Conservation (phyloP, 768 basidiomycete species). For the Hygrophoropsis aurantiaca region DNA sequence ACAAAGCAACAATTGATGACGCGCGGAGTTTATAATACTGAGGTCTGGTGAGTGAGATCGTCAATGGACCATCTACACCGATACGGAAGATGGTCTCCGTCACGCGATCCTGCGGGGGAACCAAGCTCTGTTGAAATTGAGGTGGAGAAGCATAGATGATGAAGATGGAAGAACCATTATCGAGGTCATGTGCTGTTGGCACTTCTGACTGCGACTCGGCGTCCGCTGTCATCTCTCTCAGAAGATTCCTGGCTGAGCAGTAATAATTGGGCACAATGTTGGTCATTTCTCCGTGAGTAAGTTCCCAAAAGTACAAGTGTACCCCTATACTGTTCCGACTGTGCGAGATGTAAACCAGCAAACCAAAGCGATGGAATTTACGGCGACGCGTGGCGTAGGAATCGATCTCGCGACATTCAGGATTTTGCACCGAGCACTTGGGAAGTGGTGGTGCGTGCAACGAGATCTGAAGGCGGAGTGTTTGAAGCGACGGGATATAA, state of each 20-base stretch:
- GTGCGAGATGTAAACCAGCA: conserved; percentile 85
- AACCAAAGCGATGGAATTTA: conserved; percentile 87
- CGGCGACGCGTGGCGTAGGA: conserved; percentile 62
- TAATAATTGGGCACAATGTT: conserved; percentile 64
- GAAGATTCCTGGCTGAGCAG: conserved; percentile 80
- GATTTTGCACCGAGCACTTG: conserved; percentile 82
- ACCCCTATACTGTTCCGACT: conserved; percentile 78
- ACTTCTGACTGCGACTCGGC: too few species aligned
- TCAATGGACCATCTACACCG: too few species aligned
- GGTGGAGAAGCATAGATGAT: too few species aligned
- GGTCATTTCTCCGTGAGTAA: conserved; percentile 72
- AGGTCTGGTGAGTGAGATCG: conserved; percentile 88
- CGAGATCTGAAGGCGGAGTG: background rate
- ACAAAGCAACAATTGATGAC: conserved; percentile 85
- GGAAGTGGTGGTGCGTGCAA: background rate
- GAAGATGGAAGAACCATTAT: too few species aligned
- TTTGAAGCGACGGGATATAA: conserved; percentile 16
- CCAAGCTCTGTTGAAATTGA: conserved; percentile 41
- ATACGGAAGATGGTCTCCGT: conserved; percentile 42
- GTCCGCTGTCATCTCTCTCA: conserved; percentile 61
- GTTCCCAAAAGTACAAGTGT: conserved; percentile 81
- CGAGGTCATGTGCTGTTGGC: too few species aligned
- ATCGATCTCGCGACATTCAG: conserved; percentile 74
- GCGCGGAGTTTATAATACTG: conserved; percentile 88
- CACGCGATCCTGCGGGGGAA: conserved; percentile 23